phyloP scores from a whole-genome alignment of 345 rosid species.

The Salix exigua region DNA sequence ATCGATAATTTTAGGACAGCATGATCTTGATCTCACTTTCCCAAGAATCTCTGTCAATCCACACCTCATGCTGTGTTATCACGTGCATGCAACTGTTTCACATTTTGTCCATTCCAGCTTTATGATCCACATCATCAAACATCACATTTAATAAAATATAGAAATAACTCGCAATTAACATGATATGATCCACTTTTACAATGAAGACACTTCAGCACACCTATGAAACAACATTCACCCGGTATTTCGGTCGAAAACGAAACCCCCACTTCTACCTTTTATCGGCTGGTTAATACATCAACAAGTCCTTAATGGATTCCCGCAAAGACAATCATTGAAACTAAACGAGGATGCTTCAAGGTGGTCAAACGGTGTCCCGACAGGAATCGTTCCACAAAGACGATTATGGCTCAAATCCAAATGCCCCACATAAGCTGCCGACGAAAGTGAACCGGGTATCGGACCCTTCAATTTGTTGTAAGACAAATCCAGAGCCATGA shows the following conservation, averaged over 20 bases:
- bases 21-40: background rate
- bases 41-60: background rate
- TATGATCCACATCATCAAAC: background rate
- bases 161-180: background rate
- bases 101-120: conserved; percentile 7
- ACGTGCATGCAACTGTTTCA: conserved; percentile 18
- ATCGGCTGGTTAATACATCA: conserved; percentile 14
- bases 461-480: conserved; percentile 60
- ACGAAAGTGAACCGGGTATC: conserved; percentile 57
- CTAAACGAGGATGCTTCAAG: conserved; percentile 63
- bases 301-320: conserved; percentile 71
- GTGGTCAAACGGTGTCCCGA: conserved; percentile 73
- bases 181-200: background rate
- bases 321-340: conserved; percentile 75
- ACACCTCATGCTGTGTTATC: conserved; percentile 11
- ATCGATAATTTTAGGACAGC: too few relatives aligned
- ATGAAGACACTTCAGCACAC: background rate
- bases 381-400: conserved; percentile 83
- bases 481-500: conserved; percentile 76
- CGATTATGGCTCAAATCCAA: conserved; percentile 82
- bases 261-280: background rate
- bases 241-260: background rate
- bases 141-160: conserved; percentile 1
- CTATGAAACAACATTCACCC: background rate
- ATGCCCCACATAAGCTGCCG: conserved; percentile 66